Conservation (phyloP, 805 yeast genomes). For the Wickerhamiella brachini region DNA sequence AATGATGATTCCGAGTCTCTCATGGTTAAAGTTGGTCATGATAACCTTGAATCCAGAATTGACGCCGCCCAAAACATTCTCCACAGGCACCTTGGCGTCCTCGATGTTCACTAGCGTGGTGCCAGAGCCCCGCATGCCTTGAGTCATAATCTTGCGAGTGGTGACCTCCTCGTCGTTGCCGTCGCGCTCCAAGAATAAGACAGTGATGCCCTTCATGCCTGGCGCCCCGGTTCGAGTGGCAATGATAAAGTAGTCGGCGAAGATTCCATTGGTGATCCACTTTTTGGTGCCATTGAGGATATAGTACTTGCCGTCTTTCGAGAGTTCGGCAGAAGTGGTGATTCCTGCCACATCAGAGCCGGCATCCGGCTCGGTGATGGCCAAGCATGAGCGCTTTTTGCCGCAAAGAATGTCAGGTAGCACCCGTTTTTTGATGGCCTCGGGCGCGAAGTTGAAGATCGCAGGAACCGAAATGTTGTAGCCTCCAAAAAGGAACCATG, state of each 20-base stretch:
- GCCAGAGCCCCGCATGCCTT: constrained; percentile 31
- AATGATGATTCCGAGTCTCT: constrained; percentile 28
- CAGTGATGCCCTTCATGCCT: constrained; percentile 28
- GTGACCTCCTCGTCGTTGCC: constrained; percentile 23
- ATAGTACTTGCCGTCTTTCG: constrained; percentile 28
- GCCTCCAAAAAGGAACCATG: constrained; percentile 30
- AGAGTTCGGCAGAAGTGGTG: constrained; percentile 26
- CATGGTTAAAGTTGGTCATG: constrained; percentile 33
- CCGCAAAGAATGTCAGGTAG: constrained; percentile 27
- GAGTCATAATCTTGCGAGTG: constrained; percentile 27
- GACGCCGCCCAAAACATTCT: constrained; percentile 27
- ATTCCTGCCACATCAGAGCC: constrained; percentile 32
- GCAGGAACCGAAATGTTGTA: constrained; percentile 31
- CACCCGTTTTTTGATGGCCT: constrained; percentile 24
- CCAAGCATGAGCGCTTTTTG: constrained; percentile 27
- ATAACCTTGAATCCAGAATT: constrained; percentile 31
- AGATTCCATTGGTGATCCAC: constrained; percentile 34
- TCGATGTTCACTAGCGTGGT: constrained; percentile 30
- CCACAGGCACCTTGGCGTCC: constrained; percentile 31
- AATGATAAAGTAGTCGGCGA: constrained; percentile 31
- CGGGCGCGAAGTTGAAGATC: constrained; percentile 23
- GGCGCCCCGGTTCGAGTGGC: constrained; percentile 32
- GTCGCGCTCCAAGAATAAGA: constrained; percentile 26
- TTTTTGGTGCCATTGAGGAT: constrained; percentile 31
- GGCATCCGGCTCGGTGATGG: constrained; percentile 33